Percentiles rank a stretch among this genome's conserved stretches.
These are phyloP conservation scores for Ormosia semicastrata DNA, from an alignment of 306 rosid genomes.

Conservation along the genomic window DNA sequence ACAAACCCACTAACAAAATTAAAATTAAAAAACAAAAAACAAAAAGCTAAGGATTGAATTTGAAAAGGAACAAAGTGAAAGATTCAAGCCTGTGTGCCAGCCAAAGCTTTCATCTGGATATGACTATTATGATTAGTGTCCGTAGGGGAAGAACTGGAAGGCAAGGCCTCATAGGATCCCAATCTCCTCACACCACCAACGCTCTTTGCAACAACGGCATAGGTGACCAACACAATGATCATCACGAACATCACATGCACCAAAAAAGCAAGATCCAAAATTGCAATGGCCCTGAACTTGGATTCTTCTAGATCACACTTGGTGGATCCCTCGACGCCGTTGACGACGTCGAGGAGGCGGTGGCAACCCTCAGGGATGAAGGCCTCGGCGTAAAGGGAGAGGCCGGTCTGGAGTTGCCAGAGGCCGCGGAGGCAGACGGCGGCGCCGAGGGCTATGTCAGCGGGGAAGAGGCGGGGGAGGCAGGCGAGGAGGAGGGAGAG, in stretches of 20 bases:
- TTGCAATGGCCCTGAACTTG: slow-evolving; percentile 69
- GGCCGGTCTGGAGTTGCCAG: slow-evolving; percentile 82
- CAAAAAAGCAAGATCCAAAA: slow-evolving; percentile 72
- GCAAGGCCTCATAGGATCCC: slow-evolving; percentile 80
- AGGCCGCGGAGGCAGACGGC: slow-evolving; percentile 68
- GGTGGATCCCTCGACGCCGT: slow-evolving; percentile 84
- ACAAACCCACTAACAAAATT: neutral
- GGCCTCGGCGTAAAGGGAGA: slow-evolving; percentile 78
- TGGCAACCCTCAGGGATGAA: slow-evolving; percentile 96
- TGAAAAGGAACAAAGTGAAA: neutral
- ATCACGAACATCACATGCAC: slow-evolving; percentile 63
- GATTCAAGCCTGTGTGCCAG: slow-evolving; percentile 89
- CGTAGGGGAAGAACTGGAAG: slow-evolving; percentile 38
- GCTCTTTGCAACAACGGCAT: slow-evolving; percentile 46
- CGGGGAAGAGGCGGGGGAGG: slow-evolving; percentile 67
- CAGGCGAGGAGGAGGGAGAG: slow-evolving; percentile 56
- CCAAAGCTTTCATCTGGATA: slow-evolving; percentile 89
- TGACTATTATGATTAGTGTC: slow-evolving; percentile 51
- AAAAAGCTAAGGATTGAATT: neutral
- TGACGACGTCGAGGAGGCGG: slow-evolving; percentile 67
- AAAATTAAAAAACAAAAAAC: neutral
- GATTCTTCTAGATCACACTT: slow-evolving; percentile 86
- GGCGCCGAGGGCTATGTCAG: slow-evolving; percentile 63
- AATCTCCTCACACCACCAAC: slow-evolving; percentile 54
- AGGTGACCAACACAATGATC: slow-evolving; percentile 48